A percentile compares a stretch with the other conserved stretches of the same genome.
These are phyloP conservation scores for Epichloe elymi DNA, from an alignment of 2,329 filamentous ascomycete genomes.

Conservation along the genomic window DNA sequence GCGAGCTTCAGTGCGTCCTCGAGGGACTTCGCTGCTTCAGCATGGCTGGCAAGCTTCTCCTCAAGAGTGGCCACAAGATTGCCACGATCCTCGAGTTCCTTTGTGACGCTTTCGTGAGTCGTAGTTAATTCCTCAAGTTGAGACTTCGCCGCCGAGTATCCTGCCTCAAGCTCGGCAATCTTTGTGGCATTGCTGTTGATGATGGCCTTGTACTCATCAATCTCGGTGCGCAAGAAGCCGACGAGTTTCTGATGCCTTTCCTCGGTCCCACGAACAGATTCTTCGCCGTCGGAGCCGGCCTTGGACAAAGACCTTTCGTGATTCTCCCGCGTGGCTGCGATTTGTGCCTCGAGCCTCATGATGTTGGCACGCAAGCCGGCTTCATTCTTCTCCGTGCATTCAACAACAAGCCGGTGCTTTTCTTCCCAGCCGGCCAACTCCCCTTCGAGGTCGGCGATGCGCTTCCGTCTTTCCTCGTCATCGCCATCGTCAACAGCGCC, in stretches of 20 bases:
- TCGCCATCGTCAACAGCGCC: constrained; percentile 19
- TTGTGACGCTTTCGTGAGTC: constrained; percentile 38
- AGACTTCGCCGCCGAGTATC: constrained; percentile 50
- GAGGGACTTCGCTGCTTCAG: constrained; percentile 41
- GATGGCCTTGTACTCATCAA: constrained; percentile 68
- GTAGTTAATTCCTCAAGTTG: constrained; percentile 56
- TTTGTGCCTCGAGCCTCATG: constrained; percentile 52
- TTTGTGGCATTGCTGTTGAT: constrained; percentile 56
- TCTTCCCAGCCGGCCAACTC: constrained; percentile 64
- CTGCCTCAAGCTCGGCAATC: constrained; percentile 61
- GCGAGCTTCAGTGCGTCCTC: constrained; percentile 38
- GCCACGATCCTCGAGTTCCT: constrained; percentile 32
- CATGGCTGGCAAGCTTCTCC: constrained; percentile 46
- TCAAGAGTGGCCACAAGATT: constrained; percentile 40
- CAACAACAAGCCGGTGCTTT: constrained; percentile 60
- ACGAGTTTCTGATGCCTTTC: constrained; percentile 47
- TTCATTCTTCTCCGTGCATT: constrained; percentile 61
- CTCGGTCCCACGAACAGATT: constrained; percentile 33
- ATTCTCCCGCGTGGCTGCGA: constrained; percentile 40
- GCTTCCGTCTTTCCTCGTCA: constrained; percentile 22
- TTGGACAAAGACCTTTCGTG: constrained; percentile 30
- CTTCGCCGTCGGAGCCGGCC: constrained; percentile 22
- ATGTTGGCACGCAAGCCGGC: constrained; percentile 60
- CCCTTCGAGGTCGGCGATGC: constrained; percentile 52
- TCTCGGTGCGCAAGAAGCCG: constrained; percentile 53